These are phyloP conservation scores for Vitis hybrid DNA, from an alignment of 177 flowering plant genomes.

Conservation along the genomic window DNA sequence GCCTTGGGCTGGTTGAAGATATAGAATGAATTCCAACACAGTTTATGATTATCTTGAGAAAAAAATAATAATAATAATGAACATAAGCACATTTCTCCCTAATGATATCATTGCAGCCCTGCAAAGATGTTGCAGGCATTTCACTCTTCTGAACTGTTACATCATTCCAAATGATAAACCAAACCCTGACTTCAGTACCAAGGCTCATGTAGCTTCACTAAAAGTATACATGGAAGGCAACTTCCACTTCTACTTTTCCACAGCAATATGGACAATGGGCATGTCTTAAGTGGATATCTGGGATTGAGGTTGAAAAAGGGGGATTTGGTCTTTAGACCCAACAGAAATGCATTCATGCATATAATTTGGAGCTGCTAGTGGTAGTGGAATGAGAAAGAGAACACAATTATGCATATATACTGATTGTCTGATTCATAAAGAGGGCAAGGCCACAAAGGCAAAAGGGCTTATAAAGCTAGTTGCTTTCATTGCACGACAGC, in stretches of 20 bases:
- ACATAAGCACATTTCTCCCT: neutral
- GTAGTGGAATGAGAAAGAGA: slow-evolving; percentile 1
- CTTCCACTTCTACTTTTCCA: neutral
- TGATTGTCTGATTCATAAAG: slow-evolving; percentile 4
- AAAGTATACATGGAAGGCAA: no score
- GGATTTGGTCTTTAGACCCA: neutral
- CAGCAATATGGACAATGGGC: neutral
- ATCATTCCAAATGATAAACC: neutral
- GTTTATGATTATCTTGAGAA: neutral
- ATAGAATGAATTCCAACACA: neutral
- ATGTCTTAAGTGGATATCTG: neutral
- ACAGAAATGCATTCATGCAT: neutral
- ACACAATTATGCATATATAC: neutral
- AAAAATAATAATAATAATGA: neutral
- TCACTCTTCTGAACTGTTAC: neutral
- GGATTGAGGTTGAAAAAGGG: neutral
- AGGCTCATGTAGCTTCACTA: neutral
- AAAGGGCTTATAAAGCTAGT: slow-evolving; percentile 1
- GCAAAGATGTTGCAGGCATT: neutral
- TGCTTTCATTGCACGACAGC: neutral
- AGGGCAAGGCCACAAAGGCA: neutral
- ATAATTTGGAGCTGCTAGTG: neutral
- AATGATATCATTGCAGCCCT: neutral
- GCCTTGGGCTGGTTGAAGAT: neutral
- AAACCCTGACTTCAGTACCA: neutral